Conservation (phyloP, 2,329 filamentous ascomycete genomes). For the Xylariales sp. region DNA sequence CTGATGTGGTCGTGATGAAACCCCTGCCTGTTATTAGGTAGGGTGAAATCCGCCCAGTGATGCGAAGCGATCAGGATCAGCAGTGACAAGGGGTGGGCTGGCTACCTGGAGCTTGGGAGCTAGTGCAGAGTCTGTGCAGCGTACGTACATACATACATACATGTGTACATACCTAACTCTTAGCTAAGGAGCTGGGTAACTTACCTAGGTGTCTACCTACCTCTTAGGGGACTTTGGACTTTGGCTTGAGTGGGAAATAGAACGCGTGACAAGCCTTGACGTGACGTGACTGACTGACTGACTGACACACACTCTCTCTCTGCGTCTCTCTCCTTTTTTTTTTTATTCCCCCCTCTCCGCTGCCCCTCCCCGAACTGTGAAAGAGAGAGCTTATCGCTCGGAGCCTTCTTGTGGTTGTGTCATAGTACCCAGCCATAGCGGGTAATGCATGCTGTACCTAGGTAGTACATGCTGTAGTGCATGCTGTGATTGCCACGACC, state of each 20-base stretch:
- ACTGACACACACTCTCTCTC: not conserved
- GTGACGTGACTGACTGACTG: not conserved
- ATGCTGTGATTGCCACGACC: not conserved
- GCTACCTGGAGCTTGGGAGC: slow-evolving; percentile 11
- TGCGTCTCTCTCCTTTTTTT: not conserved
- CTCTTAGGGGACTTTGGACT: too few relatives aligned
- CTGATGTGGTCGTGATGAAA: slow-evolving; percentile 32
- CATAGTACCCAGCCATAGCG: slow-evolving; percentile 9
- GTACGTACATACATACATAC: slow-evolving; percentile 8
- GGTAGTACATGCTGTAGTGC: too few relatives aligned
- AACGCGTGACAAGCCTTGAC: not conserved
- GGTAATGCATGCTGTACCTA: not conserved
- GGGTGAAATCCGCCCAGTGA: slow-evolving; percentile 26
- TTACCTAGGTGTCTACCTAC: too few relatives aligned
- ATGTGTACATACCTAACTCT: not conserved
- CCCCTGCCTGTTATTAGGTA: slow-evolving; percentile 21
- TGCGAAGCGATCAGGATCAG: slow-evolving; percentile 25
- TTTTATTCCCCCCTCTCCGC: not conserved
- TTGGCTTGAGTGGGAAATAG: too few relatives aligned
- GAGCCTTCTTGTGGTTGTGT: slow-evolving; percentile 19
- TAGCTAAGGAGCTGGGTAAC: too few relatives aligned
- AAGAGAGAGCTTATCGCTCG: not conserved
- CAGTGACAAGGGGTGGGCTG: slow-evolving; percentile 11
- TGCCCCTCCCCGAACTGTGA: too few relatives aligned
- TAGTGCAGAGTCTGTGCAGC: not conserved